Conservation (phyloP, 2,329 filamentous ascomycete species). For the Penicillium sp. region DNA sequence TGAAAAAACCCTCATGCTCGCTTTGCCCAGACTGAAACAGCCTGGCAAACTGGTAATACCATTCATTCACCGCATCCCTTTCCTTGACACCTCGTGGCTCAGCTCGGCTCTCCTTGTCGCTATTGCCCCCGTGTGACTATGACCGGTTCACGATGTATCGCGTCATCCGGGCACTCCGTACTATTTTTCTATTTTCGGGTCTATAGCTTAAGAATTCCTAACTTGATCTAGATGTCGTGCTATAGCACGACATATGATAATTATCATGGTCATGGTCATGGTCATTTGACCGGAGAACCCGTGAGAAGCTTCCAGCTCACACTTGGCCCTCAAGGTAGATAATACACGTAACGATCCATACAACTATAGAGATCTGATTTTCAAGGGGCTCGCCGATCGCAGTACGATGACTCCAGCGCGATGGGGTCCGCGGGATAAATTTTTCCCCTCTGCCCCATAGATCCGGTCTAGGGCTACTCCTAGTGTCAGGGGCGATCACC, state of each 20-base stretch:
- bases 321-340: neutral
- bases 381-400: neutral
- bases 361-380: neutral
- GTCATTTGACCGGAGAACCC: slow-evolving; percentile 3
- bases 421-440: slow-evolving; percentile 17
- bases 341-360: neutral
- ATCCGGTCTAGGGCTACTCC: slow-evolving; percentile 16
- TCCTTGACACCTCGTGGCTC: slow-evolving; percentile 10
- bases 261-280: slow-evolving; percentile 3
- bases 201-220: neutral
- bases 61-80: slow-evolving; percentile 12
- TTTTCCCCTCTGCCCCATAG: slow-evolving; percentile 5
- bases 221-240: slow-evolving; percentile 1
- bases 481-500: slow-evolving; percentile 11
- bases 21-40: slow-evolving; percentile 12
- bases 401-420: slow-evolving; percentile 19
- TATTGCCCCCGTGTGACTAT: slow-evolving; percentile 9
- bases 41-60: slow-evolving; percentile 3
- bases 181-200: neutral
- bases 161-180: slow-evolving; percentile 1
- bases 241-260: slow-evolving; percentile 5
- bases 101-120: slow-evolving; percentile 4
- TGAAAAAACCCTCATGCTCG: slow-evolving; percentile 15
- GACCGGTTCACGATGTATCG: slow-evolving; percentile 6
- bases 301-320: slow-evolving; percentile 4